Percentiles rank a stretch among this genome's conserved stretches.
Conservation (phyloP, 148 eudicot genomes). For the Camellia sinensis region DNA sequence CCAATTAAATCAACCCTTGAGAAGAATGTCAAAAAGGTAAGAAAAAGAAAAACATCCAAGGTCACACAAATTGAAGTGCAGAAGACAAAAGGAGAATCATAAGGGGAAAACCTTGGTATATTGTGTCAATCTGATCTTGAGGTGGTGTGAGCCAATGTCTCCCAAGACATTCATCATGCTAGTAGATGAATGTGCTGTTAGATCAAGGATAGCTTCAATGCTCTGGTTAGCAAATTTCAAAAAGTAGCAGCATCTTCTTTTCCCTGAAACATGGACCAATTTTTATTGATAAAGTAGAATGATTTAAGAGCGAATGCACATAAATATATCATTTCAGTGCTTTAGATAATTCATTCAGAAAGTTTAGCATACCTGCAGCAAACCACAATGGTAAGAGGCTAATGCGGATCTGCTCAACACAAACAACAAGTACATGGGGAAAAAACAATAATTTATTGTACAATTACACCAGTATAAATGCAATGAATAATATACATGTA, state of each 20-base stretch:
- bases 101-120: conserved; percentile 56
- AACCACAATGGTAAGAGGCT: conserved; percentile 76
- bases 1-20: background rate
- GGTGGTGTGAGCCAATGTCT: conserved; percentile 27
- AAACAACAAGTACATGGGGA: conserved; percentile 12
- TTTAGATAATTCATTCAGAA: conserved; percentile 1
- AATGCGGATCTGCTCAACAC: conserved; percentile 55
- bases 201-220: conserved; percentile 30
- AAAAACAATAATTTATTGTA: background rate
- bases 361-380: conserved; percentile 58
- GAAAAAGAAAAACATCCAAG: background rate
- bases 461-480: background rate
- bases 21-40: background rate
- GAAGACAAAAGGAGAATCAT: conserved; percentile 5
- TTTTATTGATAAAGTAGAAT: background rate
- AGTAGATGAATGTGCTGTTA: conserved; percentile 21
- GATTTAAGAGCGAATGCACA: background rate
- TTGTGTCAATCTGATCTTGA: conserved; percentile 64
- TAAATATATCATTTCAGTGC: conserved; percentile 5
- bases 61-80: background rate
- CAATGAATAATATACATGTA: background rate
- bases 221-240: conserved; percentile 49
- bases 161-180: conserved; percentile 18
- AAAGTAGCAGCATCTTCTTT: conserved; percentile 50
- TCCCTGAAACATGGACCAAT: conserved; percentile 38